Percentiles rank a stretch among this genome's conserved stretches.
These are phyloP conservation scores for Botrytis deweyae DNA, from an alignment of 2,329 filamentous ascomycete genomes.

Conservation along the genomic window DNA sequence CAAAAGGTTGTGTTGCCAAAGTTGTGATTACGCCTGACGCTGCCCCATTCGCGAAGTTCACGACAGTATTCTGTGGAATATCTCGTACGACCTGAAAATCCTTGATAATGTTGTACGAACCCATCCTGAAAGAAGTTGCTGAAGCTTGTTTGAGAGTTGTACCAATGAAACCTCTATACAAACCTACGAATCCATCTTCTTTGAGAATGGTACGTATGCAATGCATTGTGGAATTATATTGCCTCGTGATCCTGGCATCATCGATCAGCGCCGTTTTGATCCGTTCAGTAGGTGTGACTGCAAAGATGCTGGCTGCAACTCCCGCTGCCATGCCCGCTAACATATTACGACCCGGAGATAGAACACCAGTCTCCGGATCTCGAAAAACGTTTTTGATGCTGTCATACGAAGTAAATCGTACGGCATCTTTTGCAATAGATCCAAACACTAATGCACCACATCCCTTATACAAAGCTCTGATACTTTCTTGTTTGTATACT, in stretches of 20 bases:
- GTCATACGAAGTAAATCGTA: slow-evolving; percentile 66
- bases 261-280: slow-evolving; percentile 62
- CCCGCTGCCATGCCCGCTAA: slow-evolving; percentile 64
- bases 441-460: slow-evolving; percentile 31
- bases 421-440: slow-evolving; percentile 59
- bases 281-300: slow-evolving; percentile 66
- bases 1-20: slow-evolving; percentile 59
- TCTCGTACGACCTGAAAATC: slow-evolving; percentile 46
- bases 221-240: slow-evolving; percentile 39
- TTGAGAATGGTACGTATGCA: slow-evolving; percentile 41
- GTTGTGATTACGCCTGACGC: slow-evolving; percentile 61
- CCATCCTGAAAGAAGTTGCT: slow-evolving; percentile 45
- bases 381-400: slow-evolving; percentile 64
- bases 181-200: slow-evolving; percentile 44
- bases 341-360: slow-evolving; percentile 57
- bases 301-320: slow-evolving; percentile 59
- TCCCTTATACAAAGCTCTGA: slow-evolving; percentile 49
- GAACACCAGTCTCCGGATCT: slow-evolving; percentile 52
- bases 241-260: slow-evolving; percentile 28
- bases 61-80: slow-evolving; percentile 43
- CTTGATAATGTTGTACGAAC: slow-evolving; percentile 47
- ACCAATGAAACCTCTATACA: slow-evolving; percentile 47
- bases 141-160: slow-evolving; percentile 51
- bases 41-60: slow-evolving; percentile 62
- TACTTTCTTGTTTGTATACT: slow-evolving; percentile 56